Evolutionary conservation across 805 yeast genomes (phyloP).

Genomic region (Ogataea corticis): DNA sequence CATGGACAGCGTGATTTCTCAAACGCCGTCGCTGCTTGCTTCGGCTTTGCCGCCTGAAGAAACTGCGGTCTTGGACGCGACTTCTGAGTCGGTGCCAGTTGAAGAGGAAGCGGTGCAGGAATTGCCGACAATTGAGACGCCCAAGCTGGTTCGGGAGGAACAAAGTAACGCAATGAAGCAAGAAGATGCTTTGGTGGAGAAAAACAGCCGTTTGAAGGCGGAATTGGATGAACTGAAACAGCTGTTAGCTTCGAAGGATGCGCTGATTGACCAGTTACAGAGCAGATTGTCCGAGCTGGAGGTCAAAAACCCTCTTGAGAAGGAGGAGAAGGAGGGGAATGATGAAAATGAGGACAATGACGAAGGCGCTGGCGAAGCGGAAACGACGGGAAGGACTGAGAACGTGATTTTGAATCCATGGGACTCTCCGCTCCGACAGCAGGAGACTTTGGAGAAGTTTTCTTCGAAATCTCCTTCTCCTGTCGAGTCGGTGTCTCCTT

Average conservation of each 20-base stretch:
- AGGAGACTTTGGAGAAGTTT: constrained; percentile 16
- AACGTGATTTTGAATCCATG: constrained; percentile 22
- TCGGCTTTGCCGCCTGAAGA: constrained; percentile 1
- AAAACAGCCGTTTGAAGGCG: constrained; percentile 6
- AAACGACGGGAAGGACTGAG: background rate
- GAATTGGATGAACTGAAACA: constrained; percentile 10
- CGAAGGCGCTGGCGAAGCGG: background rate
- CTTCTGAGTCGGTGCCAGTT: background rate
- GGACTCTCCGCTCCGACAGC: constrained; percentile 26
- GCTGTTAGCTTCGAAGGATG: constrained; percentile 6
- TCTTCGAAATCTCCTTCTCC: constrained; percentile 15
- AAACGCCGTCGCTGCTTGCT: constrained; percentile 1
- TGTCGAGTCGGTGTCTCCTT: constrained; percentile 5
- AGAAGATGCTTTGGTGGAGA: background rate
- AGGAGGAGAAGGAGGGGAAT: background rate
- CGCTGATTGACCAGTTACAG: constrained; percentile 3
- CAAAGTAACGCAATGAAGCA: background rate
- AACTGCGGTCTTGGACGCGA: background rate
- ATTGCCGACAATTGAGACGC: no score
- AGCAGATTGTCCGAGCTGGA: background rate
- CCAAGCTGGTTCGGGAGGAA: no score
- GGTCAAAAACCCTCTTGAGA: background rate
- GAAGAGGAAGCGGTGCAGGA: no score
- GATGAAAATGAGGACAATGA: no score
- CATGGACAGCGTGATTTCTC: background rate